Conservation (phyloP, 139 green algal species). For the Coelastrella sp. region DNA sequence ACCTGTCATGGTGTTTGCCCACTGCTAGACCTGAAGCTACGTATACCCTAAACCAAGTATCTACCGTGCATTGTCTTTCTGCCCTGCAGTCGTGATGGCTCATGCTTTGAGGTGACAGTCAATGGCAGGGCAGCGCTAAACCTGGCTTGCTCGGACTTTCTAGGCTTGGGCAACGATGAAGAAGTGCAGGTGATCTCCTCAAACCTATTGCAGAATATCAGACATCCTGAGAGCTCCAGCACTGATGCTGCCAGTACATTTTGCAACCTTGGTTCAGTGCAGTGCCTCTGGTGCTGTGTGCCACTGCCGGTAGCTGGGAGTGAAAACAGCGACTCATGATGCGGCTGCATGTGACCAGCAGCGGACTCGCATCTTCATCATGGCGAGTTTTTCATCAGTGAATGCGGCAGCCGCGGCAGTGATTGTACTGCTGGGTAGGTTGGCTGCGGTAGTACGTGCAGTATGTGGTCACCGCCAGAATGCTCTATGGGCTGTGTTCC, state of each 20-base stretch:
- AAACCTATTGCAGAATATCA: neutral
- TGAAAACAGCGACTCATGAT: neutral
- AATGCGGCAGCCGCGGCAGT: too few species aligned
- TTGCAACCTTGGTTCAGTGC: neutral
- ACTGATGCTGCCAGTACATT: neutral
- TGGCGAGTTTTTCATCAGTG: too few species aligned
- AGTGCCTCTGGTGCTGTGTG: neutral
- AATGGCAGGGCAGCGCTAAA: conserved; percentile 78
- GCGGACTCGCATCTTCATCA: too few species aligned
- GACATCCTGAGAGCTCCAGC: neutral
- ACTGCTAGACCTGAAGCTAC: too few species aligned
- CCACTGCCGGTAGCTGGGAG: too few species aligned
- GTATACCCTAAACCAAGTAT: neutral
- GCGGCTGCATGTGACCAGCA: neutral
- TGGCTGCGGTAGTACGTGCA: too few species aligned
- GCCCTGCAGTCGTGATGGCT: conserved; percentile 47
- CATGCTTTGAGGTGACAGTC: conserved; percentile 64
- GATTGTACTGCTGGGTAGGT: too few species aligned
- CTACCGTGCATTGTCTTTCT: neutral
- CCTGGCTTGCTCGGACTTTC: conserved; percentile 89
- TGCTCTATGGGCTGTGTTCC: too few species aligned
- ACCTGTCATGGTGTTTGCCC: too few species aligned
- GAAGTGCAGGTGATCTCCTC: conserved; percentile 55
- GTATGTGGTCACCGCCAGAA: too few species aligned
- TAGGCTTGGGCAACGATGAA: conserved; percentile 78